A percentile compares a stretch with the other conserved stretches of the same genome.
Evolutionary conservation across 352 stramenopile genomes (phyloP).

Genomic region (Saprolegnia parasitica): DNA sequence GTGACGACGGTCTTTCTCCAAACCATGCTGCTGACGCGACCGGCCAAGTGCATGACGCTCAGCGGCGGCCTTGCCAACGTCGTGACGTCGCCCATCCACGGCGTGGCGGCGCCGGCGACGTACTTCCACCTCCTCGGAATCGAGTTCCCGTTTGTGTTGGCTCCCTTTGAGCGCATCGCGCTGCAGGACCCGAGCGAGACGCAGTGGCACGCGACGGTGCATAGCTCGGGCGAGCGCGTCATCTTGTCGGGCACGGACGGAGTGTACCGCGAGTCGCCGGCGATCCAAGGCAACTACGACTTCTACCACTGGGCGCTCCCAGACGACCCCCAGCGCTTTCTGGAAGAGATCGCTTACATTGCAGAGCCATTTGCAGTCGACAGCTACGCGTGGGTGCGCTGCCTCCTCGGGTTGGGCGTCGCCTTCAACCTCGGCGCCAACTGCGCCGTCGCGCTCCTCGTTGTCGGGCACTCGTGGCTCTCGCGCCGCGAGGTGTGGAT

Average conservation of each 20-base stretch:
- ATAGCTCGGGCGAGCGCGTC: background rate
- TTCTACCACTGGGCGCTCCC: slow-evolving; percentile 11
- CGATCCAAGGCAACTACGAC: slow-evolving; percentile 7
- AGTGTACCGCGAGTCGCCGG: background rate
- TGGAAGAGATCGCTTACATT: background rate
- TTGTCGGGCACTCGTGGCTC: background rate
- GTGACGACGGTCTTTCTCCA: background rate
- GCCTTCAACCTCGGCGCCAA: slow-evolving; percentile 14
- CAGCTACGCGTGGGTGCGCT: slow-evolving; percentile 4
- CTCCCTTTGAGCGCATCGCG: background rate
- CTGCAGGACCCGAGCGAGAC: background rate
- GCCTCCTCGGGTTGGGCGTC: slow-evolving; percentile 12
- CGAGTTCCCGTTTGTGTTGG: background rate
- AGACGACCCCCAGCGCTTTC: background rate
- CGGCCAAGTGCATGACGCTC: background rate
- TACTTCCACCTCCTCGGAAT: background rate
- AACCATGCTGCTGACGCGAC: background rate
- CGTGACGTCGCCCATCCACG: background rate
- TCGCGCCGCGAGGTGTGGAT: background rate
- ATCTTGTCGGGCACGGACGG: slow-evolving; percentile 4
- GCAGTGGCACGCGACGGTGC: background rate
- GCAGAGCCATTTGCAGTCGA: background rate
- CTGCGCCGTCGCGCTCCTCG: slow-evolving; percentile 3
- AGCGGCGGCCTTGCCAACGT: background rate
- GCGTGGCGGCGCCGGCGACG: background rate